A percentile compares a stretch with the other conserved stretches of the same genome.
phyloP scores from a whole-genome alignment of 2,329 filamentous ascomycete species.

The Tympanopsis confertula region DNA sequence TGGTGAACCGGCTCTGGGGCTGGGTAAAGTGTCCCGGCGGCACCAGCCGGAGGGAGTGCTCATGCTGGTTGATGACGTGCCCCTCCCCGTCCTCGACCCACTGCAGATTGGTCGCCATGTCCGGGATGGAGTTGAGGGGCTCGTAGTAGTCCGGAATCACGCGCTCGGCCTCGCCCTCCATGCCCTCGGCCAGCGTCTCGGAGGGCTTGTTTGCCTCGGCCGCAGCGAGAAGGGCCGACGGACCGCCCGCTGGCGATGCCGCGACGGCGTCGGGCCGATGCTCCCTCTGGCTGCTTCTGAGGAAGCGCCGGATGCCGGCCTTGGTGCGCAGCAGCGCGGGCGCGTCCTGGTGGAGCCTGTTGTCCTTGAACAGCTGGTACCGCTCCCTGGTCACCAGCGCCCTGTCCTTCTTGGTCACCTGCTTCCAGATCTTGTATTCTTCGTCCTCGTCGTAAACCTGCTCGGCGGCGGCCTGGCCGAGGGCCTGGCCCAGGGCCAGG shows the following conservation, averaged over 20 bases:
- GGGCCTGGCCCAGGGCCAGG: slow-evolving; percentile 48
- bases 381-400: slow-evolving; percentile 77
- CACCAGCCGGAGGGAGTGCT: slow-evolving; percentile 71
- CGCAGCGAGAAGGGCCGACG: slow-evolving; percentile 32
- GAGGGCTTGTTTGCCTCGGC: slow-evolving; percentile 31
- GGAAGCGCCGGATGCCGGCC: slow-evolving; percentile 78
- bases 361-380: slow-evolving; percentile 73
- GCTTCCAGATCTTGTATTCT: slow-evolving; percentile 97
- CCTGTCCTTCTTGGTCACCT: slow-evolving; percentile 92
- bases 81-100: slow-evolving; percentile 89
- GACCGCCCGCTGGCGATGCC: slow-evolving; percentile 17
- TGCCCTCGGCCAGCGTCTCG: slow-evolving; percentile 86
- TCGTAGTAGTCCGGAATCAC: slow-evolving; percentile 94
- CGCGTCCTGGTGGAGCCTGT: slow-evolving; percentile 75
- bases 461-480: slow-evolving; percentile 51
- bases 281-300: slow-evolving; percentile 59
- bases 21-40: slow-evolving; percentile 65
- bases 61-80: slow-evolving; percentile 75
- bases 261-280: slow-evolving; percentile 6
- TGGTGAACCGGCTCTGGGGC: slow-evolving; percentile 61
- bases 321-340: slow-evolving; percentile 80
- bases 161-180: slow-evolving; percentile 37
- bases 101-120: slow-evolving; percentile 64
- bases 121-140: slow-evolving; percentile 71
- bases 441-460: slow-evolving; percentile 75